Percentiles rank a stretch among this genome's conserved stretches.
These are phyloP conservation scores for Hypoxylon sp. DNA, from an alignment of 2,329 filamentous ascomycete species.

Conservation along the genomic window DNA sequence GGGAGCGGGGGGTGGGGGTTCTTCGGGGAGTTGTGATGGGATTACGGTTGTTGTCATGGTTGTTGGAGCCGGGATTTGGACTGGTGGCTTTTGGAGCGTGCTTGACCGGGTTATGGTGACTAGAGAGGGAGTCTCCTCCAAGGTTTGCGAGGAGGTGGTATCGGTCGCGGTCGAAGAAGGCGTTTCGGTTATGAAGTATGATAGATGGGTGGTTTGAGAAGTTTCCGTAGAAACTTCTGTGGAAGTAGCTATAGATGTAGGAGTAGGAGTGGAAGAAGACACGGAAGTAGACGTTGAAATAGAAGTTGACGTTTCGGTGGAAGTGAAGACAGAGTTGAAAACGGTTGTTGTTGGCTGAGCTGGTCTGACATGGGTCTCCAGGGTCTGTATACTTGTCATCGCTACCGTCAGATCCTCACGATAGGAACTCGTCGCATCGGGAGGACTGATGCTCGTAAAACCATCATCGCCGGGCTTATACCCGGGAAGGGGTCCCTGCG, in stretches of 20 bases:
- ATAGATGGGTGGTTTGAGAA: constrained; percentile 1
- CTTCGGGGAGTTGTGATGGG: constrained; percentile 3
- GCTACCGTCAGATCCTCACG: neutral
- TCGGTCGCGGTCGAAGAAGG: neutral
- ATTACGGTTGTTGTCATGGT: neutral
- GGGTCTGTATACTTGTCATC: no score
- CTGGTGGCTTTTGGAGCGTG: constrained; percentile 2
- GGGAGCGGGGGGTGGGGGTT: constrained; percentile 1
- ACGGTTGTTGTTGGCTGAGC: constrained; percentile 5
- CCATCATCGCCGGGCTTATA: neutral
- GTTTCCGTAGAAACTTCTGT: neutral
- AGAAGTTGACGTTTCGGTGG: no score
- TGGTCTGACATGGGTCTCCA: constrained; percentile 16
- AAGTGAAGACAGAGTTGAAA: constrained; percentile 6
- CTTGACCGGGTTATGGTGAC: neutral
- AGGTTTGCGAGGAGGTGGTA: neutral
- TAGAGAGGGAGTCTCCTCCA: constrained; percentile 10
- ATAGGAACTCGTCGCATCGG: neutral
- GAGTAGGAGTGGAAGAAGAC: neutral
- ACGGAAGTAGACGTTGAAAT: no score
- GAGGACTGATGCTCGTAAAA: neutral
- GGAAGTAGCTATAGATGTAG: neutral
- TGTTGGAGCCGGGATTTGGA: constrained; percentile 1
- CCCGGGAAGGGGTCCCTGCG: neutral
- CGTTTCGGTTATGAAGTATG: neutral